Percentiles rank a stretch among this genome's conserved stretches.
Conservation (phyloP, 257 asterid species). For the Petunia axillaris region DNA sequence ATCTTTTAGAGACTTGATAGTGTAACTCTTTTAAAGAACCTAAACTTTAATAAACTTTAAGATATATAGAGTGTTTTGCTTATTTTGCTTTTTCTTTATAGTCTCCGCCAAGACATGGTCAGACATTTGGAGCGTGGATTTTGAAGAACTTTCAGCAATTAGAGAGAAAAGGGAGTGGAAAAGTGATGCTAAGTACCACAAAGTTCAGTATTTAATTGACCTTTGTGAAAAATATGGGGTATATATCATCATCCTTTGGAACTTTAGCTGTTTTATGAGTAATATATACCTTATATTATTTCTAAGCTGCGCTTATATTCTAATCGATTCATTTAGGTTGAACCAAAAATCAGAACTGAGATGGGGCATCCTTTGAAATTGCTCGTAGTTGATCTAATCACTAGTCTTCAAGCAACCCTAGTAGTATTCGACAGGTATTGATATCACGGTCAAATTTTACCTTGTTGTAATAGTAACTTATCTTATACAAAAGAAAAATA, state of each 20-base stretch:
- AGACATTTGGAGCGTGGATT: conserved; percentile 51
- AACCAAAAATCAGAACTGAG: conserved; percentile 58
- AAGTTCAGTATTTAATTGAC: conserved; percentile 48
- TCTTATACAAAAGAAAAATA: too few relatives aligned
- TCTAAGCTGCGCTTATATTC: neutral
- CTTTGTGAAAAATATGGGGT: conserved; percentile 70
- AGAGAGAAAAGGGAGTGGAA: conserved; percentile 41
- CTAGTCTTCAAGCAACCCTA: conserved; percentile 56
- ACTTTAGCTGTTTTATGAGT: neutral
- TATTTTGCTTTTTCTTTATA: conserved; percentile 22
- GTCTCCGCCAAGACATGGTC: conserved; percentile 72
- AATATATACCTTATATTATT: neutral
- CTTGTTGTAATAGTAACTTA: neutral
- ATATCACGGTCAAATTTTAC: neutral
- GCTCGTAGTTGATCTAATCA: conserved; percentile 57
- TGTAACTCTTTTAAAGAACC: neutral
- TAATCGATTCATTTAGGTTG: conserved; percentile 50
- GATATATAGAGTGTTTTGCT: neutral
- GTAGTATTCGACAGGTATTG: conserved; percentile 70
- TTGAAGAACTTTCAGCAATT: conserved; percentile 40
- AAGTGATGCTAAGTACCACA: conserved; percentile 60
- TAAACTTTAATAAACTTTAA: neutral
- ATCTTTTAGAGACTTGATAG: neutral
- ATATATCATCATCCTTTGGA: neutral
- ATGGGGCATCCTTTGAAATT: conserved; percentile 69